phyloP scores from a whole-genome alignment of 2,329 filamentous ascomycete species.

The Colletotrichum euphorbiae region DNA sequence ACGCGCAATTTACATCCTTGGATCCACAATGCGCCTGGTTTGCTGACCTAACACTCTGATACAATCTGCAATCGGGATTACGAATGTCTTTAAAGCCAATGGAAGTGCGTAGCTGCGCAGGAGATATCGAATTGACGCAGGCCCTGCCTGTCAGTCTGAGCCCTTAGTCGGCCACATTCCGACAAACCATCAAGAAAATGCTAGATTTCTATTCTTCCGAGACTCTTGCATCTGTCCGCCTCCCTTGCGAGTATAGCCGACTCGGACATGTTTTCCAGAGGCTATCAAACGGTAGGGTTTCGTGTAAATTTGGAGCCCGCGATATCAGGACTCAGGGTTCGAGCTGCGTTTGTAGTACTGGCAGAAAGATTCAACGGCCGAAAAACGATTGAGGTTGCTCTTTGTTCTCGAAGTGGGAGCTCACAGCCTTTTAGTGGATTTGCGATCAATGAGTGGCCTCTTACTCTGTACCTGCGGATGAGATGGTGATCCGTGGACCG shows the following conservation, averaged over 20 bases:
- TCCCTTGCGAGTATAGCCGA: no score
- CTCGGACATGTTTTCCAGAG: no score
- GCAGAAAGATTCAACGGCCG: no score
- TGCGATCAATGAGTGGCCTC: background rate
- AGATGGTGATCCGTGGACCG: background rate
- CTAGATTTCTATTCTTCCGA: background rate
- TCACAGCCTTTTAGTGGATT: background rate
- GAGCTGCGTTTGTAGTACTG: no score
- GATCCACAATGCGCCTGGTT: background rate
- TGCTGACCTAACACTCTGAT: conserved; percentile 25
- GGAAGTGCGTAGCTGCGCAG: background rate
- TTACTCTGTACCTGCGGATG: background rate
- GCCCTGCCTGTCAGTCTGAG: background rate
- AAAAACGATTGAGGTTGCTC: no score
- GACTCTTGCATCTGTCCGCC: background rate
- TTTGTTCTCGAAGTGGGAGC: background rate
- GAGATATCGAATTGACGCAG: background rate
- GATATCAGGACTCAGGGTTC: no score
- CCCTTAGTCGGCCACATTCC: conserved; percentile 9
- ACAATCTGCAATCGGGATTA: conserved; percentile 26
- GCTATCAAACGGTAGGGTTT: no score
- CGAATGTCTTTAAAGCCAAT: conserved; percentile 12
- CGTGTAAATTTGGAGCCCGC: no score
- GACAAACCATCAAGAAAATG: background rate
- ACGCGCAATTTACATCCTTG: conserved; percentile 5